phyloP scores from a whole-genome alignment of 1,139 yeast species.

The Candida albicans region DNA sequence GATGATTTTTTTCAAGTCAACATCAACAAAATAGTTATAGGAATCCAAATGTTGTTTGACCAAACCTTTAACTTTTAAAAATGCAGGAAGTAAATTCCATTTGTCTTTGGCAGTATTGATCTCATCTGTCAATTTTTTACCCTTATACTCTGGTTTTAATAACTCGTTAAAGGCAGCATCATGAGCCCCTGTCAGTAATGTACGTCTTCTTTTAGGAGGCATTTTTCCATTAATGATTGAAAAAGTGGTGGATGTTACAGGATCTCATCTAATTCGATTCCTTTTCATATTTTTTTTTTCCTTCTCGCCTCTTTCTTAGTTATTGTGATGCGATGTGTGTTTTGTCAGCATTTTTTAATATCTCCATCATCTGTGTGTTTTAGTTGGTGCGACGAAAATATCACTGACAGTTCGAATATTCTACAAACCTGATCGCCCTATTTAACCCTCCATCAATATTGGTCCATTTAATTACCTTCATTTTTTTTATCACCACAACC shows the following conservation, averaged over 20 bases:
- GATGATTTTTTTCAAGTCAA: slow-evolving; percentile 87
- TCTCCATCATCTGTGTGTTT: too few relatives aligned
- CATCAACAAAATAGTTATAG: slow-evolving; percentile 92
- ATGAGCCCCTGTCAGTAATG: slow-evolving; percentile 15
- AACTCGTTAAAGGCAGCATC: slow-evolving; percentile 72
- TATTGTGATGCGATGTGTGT: too few relatives aligned
- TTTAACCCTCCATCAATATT: background rate
- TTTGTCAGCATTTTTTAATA: too few relatives aligned
- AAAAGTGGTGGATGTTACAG: background rate
- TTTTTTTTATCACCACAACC: background rate
- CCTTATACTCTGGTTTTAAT: slow-evolving; percentile 77
- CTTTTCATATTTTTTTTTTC: background rate
- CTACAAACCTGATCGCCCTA: background rate
- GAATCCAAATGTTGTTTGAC: slow-evolving; percentile 98
- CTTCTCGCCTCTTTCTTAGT: background rate
- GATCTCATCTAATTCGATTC: background rate
- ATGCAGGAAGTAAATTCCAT: slow-evolving; percentile 96
- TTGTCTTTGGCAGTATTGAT: slow-evolving; percentile 89
- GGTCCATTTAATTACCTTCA: background rate
- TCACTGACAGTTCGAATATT: too few relatives aligned
- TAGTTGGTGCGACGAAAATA: too few relatives aligned
- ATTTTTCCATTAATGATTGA: slow-evolving; percentile 6
- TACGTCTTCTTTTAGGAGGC: slow-evolving; percentile 20
- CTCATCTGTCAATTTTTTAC: slow-evolving; percentile 83
- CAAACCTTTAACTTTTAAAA: slow-evolving; percentile 89